Conservation (phyloP, 495 filamentous ascomycete species). For the Viridothelium virens region DNA sequence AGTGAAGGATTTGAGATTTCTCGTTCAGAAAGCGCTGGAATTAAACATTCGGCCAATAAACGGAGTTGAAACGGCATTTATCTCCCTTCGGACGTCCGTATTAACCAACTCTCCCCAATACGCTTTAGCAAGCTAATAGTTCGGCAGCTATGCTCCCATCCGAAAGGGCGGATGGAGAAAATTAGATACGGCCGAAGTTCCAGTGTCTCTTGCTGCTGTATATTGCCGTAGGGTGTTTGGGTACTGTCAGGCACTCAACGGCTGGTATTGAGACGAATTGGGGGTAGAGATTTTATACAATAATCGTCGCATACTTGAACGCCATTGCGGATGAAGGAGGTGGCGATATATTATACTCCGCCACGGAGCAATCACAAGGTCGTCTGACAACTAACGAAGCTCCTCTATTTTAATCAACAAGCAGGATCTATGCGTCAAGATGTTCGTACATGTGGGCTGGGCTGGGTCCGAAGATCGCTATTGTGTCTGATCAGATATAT, state of each 20-base stretch:
- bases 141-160: slow-evolving; percentile 41
- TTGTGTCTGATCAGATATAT: too few species aligned
- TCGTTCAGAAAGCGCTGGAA: slow-evolving; percentile 22
- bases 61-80: slow-evolving; percentile 22
- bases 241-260: too few species aligned
- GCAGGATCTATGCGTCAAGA: slow-evolving; percentile 35
- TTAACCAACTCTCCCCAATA: not conserved
- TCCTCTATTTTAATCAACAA: slow-evolving; percentile 42
- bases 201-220: slow-evolving; percentile 45
- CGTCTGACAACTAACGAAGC: not conserved
- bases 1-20: slow-evolving; percentile 18
- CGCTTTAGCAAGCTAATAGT: not conserved
- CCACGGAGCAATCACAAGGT: not conserved
- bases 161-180: slow-evolving; percentile 40
- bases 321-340: slow-evolving; percentile 46
- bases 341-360: slow-evolving; percentile 34
- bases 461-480: slow-evolving; percentile 53
- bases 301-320: slow-evolving; percentile 47
- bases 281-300: slow-evolving; percentile 41
- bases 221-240: too few species aligned
- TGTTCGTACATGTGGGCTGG: slow-evolving; percentile 40
- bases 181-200: slow-evolving; percentile 46
- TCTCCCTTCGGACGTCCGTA: slow-evolving; percentile 22
- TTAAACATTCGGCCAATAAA: slow-evolving; percentile 24
- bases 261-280: too few species aligned